These are phyloP conservation scores for Starmerella apis DNA, from an alignment of 805 yeast genomes.

Conservation along the genomic window DNA sequence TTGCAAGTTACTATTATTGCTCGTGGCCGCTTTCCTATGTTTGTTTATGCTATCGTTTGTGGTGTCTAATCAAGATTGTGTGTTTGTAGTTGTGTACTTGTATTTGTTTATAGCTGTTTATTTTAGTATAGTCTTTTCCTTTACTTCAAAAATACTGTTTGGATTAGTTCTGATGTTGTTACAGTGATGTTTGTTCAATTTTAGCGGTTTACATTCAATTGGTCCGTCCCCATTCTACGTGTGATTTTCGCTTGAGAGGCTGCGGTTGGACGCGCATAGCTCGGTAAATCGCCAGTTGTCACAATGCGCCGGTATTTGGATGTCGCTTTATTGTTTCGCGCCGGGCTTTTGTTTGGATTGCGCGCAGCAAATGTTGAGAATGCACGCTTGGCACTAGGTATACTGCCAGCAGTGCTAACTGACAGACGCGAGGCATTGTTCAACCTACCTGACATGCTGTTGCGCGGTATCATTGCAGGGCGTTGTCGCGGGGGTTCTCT, in stretches of 20 bases:
- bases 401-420: not conserved
- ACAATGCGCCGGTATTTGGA: not conserved
- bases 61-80: too few relatives aligned
- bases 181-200: too few relatives aligned
- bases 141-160: too few relatives aligned
- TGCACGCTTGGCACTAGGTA: not conserved
- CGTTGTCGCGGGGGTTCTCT: not conserved
- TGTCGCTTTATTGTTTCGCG: not conserved
- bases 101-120: not conserved
- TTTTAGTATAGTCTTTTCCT: too few relatives aligned
- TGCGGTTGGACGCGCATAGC: conserved; percentile 16
- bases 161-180: too few relatives aligned
- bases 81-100: not conserved
- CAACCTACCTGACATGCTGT: not conserved
- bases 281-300: not conserved
- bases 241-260: conserved; percentile 13
- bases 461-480: not conserved
- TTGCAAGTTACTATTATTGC: too few relatives aligned
- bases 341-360: not conserved
- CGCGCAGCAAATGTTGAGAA: not conserved
- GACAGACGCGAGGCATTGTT: too few relatives aligned
- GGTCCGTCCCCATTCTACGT: too few relatives aligned
- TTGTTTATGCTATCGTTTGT: too few relatives aligned
- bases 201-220: too few relatives aligned
- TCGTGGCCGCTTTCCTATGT: too few relatives aligned